These are phyloP conservation scores for Auricularia cornea DNA, from an alignment of 768 basidiomycete genomes.

Conservation along the genomic window DNA sequence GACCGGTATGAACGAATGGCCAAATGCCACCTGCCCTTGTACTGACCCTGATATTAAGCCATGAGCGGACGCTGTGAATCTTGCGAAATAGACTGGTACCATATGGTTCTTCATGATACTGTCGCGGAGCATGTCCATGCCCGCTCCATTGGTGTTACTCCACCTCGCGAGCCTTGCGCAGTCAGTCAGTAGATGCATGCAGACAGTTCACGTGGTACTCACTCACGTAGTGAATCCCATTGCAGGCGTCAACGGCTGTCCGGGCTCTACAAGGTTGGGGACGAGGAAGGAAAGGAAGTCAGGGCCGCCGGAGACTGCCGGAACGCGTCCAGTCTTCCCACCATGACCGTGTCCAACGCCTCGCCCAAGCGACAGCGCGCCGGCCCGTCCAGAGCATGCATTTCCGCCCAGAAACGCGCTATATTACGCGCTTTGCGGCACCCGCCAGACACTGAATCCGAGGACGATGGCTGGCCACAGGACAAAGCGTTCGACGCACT, in stretches of 20 bases:
- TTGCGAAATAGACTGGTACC: constrained; percentile 24
- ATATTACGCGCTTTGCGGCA: constrained; percentile 40
- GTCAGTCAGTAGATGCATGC: not conserved
- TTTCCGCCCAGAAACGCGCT: constrained; percentile 48
- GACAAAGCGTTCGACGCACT: constrained; percentile 48
- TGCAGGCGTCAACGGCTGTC: not conserved
- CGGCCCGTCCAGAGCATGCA: not conserved
- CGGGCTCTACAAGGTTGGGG: too few species aligned
- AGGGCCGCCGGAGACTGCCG: too few species aligned
- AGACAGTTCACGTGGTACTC: not conserved
- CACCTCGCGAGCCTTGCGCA: constrained; percentile 59
- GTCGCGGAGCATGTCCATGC: constrained; percentile 56
- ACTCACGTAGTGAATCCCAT: not conserved
- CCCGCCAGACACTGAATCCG: constrained; percentile 17
- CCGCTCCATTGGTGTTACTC: constrained; percentile 72
- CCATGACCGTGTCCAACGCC: not conserved
- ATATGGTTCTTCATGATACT: constrained; percentile 68
- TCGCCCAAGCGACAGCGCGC: not conserved
- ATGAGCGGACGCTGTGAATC: constrained; percentile 26
- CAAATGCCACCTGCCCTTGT: constrained; percentile 58
- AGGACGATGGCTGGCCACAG: constrained; percentile 36
- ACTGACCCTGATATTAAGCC: constrained; percentile 29
- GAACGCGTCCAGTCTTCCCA: not conserved
- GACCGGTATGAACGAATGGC: constrained; percentile 69
- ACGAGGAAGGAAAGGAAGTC: too few species aligned